Evolutionary conservation across 441 rosid species (phyloP), one percentile per base, ranked within the genome.

Genomic region (Isatis lusitanica): DNA sequence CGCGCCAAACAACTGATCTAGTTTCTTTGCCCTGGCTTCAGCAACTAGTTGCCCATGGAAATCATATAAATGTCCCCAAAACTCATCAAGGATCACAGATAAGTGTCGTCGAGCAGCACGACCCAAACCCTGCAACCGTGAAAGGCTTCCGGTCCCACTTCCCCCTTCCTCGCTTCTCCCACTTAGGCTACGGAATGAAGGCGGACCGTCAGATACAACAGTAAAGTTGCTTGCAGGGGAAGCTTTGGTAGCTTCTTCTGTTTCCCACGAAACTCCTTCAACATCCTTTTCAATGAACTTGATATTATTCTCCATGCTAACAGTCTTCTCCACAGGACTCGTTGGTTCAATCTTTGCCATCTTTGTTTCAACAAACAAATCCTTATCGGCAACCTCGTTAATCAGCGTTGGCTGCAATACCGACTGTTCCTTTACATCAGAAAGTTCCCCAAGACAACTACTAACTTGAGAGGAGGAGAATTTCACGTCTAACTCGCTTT

Each of bases 1-100:
- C 36, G 69, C 51, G 63, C 85, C 86, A 33, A 86, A 79, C 76
- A 95, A 77, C 33, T 78, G 63, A 71, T 91, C 97, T 48, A 88
- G 40, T 75, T 85, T 90, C 80, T 80, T 88, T 51, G 77, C 73
- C 79, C 81, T 91, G 8, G 96, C 99, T 69, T 88, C 94, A 56
- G 77, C 81, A 50, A 88, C 90, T 56, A 80, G 62, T 62, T 82
- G 90, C 58, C 99, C 99, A 50, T 96, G 92, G 31, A 79, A 82
- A 85, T 96, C 93, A 72, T 78, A 96, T 62, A 96, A 67, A 71
- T 91, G 97, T 35, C 92, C 98, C 99, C 99, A 96, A 80, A 96
- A 96, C 74, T 93, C 99, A 63, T 88, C 94, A 31, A 96, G 95
- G 63, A 71, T 83, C 6, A 76, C 78, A 55, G 97, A 89, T 76